Evolutionary conservation across 768 basidiomycete genomes (phyloP).

Genomic region (Udeniomyces megalosporus): DNA sequence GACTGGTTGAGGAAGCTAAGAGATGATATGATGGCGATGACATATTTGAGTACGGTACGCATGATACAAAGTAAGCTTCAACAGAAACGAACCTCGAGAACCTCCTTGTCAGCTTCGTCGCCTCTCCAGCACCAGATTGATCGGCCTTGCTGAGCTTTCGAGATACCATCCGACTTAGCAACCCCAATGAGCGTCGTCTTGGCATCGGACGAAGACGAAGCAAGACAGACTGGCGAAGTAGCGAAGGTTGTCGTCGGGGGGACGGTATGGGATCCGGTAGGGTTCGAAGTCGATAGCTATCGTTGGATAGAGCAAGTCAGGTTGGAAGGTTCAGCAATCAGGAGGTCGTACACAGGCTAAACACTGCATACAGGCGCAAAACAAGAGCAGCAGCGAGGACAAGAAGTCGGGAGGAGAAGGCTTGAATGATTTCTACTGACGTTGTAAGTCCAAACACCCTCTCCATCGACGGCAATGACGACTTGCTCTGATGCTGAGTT

Average conservation of each 20-base stretch:
- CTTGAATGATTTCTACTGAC: too few species aligned
- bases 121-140: slow-evolving; percentile 6
- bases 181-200: background rate
- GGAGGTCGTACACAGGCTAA: too few species aligned
- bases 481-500: background rate
- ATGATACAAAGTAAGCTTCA: background rate
- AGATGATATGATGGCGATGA: too few species aligned
- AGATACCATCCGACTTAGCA: background rate
- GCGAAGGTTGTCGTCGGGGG: slow-evolving; percentile 11
- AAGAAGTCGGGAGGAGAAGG: background rate
- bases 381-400: background rate
- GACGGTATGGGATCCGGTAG: slow-evolving; percentile 10
- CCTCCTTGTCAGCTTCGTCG: slow-evolving; percentile 5
- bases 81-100: background rate
- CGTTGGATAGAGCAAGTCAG: background rate
- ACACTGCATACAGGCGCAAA: background rate
- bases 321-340: too few species aligned
- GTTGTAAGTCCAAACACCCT: slow-evolving; percentile 13
- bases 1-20: background rate
- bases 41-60: background rate
- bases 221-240: background rate
- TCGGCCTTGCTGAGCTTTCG: background rate
- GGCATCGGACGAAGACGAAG: background rate
- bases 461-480: slow-evolving; percentile 10
- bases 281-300: background rate